These are phyloP conservation scores for Suillus cothurnatus DNA, from an alignment of 768 basidiomycete species.

Conservation along the genomic window DNA sequence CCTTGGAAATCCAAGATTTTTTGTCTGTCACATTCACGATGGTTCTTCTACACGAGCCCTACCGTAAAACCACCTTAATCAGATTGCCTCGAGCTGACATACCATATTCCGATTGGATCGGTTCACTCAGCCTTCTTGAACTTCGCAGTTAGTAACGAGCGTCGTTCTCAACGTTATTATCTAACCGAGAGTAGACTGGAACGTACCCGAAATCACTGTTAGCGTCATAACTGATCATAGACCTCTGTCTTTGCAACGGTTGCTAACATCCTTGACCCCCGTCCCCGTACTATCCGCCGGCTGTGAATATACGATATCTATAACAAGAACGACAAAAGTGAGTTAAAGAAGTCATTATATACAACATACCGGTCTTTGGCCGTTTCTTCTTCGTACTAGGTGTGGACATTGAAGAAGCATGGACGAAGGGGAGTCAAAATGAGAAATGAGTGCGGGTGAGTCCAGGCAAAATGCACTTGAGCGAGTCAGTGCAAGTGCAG, in stretches of 20 bases:
- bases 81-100: constrained; percentile 53
- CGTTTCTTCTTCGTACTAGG: too few species aligned
- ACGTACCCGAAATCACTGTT: constrained; percentile 66
- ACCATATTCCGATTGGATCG: constrained; percentile 61
- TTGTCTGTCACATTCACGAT: constrained; percentile 24
- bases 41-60: constrained; percentile 22
- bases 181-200: constrained; percentile 59
- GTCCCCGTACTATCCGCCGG: too few species aligned
- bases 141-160: constrained; percentile 50
- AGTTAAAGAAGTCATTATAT: too few species aligned
- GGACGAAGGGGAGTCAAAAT: too few species aligned
- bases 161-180: constrained; percentile 4
- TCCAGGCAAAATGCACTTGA: too few species aligned
- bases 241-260: constrained; percentile 66
- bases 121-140: constrained; percentile 55
- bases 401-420: too few species aligned
- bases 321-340: too few species aligned
- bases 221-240: constrained; percentile 79
- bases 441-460: too few species aligned
- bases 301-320: too few species aligned
- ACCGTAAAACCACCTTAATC: constrained; percentile 37
- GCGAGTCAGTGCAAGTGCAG: too few species aligned
- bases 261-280: constrained; percentile 62
- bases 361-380: too few species aligned
- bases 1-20: constrained; percentile 33